Evolutionary conservation across 805 yeast genomes (phyloP).

Genomic region (Yarrowia sp.): DNA sequence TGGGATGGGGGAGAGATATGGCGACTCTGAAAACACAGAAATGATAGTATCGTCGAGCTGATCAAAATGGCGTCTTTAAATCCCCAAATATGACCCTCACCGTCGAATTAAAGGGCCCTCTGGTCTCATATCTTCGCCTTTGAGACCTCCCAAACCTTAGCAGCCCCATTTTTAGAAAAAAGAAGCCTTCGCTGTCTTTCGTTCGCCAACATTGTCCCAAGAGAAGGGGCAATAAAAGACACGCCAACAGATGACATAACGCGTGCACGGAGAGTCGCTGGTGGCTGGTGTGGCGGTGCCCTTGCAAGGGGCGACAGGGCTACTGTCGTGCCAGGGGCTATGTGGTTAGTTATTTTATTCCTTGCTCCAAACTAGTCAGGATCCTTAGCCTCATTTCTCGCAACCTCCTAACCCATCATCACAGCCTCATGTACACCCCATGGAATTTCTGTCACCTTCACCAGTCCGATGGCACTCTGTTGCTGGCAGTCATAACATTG

Average conservation of each 20-base stretch:
- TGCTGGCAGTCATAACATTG: conserved; percentile 16
- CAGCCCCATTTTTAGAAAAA: conserved; percentile 9
- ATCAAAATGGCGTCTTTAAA: background rate
- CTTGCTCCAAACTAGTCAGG: background rate
- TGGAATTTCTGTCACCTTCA: background rate
- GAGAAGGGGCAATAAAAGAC: background rate
- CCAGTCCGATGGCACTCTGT: background rate
- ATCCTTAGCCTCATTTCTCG: too few relatives aligned
- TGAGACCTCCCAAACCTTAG: background rate
- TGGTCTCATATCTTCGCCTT: too few relatives aligned
- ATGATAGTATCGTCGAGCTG: background rate
- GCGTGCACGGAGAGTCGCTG: background rate
- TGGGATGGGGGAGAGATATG: background rate
- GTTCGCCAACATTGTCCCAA: background rate
- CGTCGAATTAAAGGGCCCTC: too few relatives aligned
- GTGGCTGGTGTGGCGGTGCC: conserved; percentile 14
- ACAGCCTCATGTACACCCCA: background rate
- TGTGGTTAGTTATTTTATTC: too few relatives aligned
- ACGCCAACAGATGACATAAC: background rate
- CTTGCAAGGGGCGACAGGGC: too few relatives aligned
- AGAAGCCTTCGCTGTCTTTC: background rate
- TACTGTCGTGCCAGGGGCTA: too few relatives aligned
- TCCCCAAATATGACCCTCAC: background rate
- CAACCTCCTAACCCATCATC: background rate
- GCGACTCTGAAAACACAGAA: background rate